Evolutionary conservation across 108 stramenopile species (phyloP), one percentile per base, ranked within the genome.

Genomic region (Cyclotella cryptica): DNA sequence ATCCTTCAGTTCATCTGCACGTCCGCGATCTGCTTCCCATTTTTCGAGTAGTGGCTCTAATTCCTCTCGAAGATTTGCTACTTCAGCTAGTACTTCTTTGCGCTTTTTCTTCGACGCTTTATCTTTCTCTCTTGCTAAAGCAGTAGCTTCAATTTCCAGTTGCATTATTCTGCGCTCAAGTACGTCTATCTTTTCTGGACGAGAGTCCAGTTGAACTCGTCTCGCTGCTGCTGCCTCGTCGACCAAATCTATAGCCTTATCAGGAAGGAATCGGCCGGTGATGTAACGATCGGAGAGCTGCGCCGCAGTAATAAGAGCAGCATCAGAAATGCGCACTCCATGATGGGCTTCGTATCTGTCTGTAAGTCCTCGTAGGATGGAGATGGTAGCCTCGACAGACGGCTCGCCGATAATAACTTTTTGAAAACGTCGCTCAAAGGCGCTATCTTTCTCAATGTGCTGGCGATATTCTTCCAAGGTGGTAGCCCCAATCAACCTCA

Each of bases 401-500:
- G 98, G 98, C 72, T 99, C 97, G 40, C 83, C 69, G 24, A 98
- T 92, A 11, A 66, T 52, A 10, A 99, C 97, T 60, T 97, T 95
- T 79, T 99, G 98, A 66, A 99, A 99, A 17, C 98, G 92, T 14
- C 98, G 74, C 79, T 98, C 98, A 28, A 99, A 95, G 10, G 98
- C 98, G 18, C 96, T 85, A 83, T 99, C 98, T 73, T 97, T 96
- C 69, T 97, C 96, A 75, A 98, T 95, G 77, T 97, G 89, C 63
- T 94, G 77, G 26, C 95, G 85, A 83, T 99, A 99, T 63, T 99
- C 98, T 39, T 96, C 95, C 19, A 97, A 46, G 0, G 98, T 99
- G 10, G 98, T 99, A 27, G 98, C 98, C 18, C 98, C 98, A 46
- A 99, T 95, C 93, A 97, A 96, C 8, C 96, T 88, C 3, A 99